Conservation (phyloP, 306 rosid species). For the Prunus kanzakura region DNA sequence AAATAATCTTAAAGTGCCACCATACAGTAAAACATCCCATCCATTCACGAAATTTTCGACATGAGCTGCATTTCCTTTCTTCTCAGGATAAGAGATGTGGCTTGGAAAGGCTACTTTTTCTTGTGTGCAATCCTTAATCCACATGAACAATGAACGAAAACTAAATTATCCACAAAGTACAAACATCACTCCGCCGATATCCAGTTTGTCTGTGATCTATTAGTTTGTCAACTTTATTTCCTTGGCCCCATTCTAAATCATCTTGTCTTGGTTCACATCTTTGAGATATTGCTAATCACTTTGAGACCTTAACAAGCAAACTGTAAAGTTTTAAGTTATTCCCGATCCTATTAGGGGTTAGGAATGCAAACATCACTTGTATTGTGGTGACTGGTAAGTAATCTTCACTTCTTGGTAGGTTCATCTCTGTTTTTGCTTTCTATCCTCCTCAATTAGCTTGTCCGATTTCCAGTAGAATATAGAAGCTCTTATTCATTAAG, state of each 20-base stretch:
- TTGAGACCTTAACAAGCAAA: background rate
- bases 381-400: background rate
- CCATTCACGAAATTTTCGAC: background rate
- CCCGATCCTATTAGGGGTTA: background rate
- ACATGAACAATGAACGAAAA: background rate
- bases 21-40: background rate
- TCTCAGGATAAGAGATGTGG: background rate
- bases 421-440: background rate
- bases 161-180: background rate
- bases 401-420: background rate
- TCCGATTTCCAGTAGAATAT: background rate
- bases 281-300: background rate
- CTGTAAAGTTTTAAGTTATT: background rate
- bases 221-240: background rate
- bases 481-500: background rate
- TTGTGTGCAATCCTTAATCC: background rate
- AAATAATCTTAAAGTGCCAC: background rate
- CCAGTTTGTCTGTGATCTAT: background rate
- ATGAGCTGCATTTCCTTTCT: background rate
- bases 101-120: background rate
- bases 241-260: background rate
- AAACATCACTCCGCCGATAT: background rate
- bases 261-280: background rate
- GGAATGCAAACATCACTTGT: background rate
- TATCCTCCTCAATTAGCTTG: background rate